Base-by-base conservation (phyloP, 1,139 yeast species). In the Geotrichum australiense region DNA sequence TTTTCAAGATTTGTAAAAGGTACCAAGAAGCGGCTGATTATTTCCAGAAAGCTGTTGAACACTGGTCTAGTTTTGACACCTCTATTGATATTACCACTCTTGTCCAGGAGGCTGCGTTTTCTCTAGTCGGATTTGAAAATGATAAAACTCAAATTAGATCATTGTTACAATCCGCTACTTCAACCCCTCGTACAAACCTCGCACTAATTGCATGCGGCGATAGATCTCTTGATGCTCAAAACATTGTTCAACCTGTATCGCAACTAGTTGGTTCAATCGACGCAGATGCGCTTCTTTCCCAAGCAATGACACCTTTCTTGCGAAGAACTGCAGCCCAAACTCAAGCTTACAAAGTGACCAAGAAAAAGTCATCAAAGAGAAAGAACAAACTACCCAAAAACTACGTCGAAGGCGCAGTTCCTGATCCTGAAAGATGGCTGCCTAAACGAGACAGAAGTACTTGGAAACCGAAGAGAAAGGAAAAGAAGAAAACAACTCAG, bases 391-490 rank as follows among this genome's bases (percentile, higher is more conserved):
- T 68, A 30, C 70, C 78, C 27, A 65, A 67, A 45, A 55, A 56
- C 36, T 69, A 57, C 39, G 76, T 72, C 43, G 54, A 64, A 2
- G 50, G 56, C 5, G 63, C 58, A 41, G 52, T 55, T 15, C 67
- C 74, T 1, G 81, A 79, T 53, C 73, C 73, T 7, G 96, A 89
- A 61, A 78, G 96, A 65, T 89, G 97, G 97, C 64, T 87, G 42
- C 94, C 96, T 23, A 57, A 83, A 71, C 80, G 78, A 56, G 91
- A 87, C 58, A 75, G 97, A 61, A 75, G 87, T 5, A 78, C 80
- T 53, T 87, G 83, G 65, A 84, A 77, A 61, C 86, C 94, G 15
- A 80, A 82, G 55, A 68, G 68, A 57, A 62, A 63, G 50, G 66
- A 61, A 34, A 62, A 62, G 51, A 78, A 73, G 62, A 61, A 55